phyloP scores from a whole-genome alignment of 371 early-diverging fungal genomes.

The Mucor irregularis region DNA sequence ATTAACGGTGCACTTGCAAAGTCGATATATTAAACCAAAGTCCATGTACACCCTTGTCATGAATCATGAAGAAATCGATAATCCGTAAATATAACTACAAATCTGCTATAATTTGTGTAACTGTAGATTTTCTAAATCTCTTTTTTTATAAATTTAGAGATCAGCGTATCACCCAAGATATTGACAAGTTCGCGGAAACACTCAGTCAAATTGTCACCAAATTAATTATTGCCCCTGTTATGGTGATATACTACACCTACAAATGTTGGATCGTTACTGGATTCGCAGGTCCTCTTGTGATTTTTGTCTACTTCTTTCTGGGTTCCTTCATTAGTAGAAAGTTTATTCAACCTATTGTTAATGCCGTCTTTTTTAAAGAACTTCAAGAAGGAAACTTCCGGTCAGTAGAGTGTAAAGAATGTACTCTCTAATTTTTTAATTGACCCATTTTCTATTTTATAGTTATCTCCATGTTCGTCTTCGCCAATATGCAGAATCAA shows the following conservation, averaged over 20 bases:
- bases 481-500: slow-evolving; percentile 74
- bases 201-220: slow-evolving; percentile 64
- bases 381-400: slow-evolving; percentile 81
- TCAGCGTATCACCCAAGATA: slow-evolving; percentile 90
- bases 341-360: slow-evolving; percentile 75
- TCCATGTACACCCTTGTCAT: slow-evolving; percentile 61
- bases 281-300: slow-evolving; percentile 65
- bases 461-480: slow-evolving; percentile 70
- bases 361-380: slow-evolving; percentile 75
- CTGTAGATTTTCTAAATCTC: slow-evolving; percentile 1
- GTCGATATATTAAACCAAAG: slow-evolving; percentile 61
- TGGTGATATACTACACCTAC: slow-evolving; percentile 79
- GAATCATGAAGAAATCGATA: slow-evolving; percentile 61
- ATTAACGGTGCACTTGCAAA: slow-evolving; percentile 63
- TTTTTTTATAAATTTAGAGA: slow-evolving; percentile 58
- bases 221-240: slow-evolving; percentile 73
- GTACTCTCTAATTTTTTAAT: too few relatives aligned
- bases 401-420: too few relatives aligned
- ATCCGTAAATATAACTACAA: slow-evolving; percentile 52
- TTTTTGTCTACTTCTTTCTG: slow-evolving; percentile 72
- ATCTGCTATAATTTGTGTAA: slow-evolving; percentile 3
- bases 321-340: slow-evolving; percentile 62
- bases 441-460: slow-evolving; percentile 29
- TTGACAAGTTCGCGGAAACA: slow-evolving; percentile 74
- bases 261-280: slow-evolving; percentile 74